Evolutionary conservation across 257 asterid genomes (phyloP).

Genomic region (Nicotiana tabacum): DNA sequence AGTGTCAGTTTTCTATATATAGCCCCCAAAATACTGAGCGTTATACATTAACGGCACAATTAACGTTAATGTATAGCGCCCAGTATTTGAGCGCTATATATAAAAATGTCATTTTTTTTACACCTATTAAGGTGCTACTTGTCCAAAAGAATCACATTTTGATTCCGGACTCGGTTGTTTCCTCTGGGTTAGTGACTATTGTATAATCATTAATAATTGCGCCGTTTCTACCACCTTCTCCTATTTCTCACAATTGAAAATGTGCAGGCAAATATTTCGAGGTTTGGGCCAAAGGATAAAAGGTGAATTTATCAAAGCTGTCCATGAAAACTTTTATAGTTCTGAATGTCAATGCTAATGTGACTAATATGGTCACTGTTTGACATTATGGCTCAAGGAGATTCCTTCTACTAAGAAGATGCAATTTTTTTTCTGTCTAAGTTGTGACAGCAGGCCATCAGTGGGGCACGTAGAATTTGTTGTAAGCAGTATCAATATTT

Average conservation of each 20-base stretch:
- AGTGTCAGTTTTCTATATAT: no score
- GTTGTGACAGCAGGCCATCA: neutral
- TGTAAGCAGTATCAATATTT: no score
- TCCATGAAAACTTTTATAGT: neutral
- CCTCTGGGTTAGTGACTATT: neutral
- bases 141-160: no score
- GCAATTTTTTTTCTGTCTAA: neutral
- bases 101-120: no score
- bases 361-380: neutral
- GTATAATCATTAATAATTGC: neutral
- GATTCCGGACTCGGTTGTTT: no score
- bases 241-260: neutral
- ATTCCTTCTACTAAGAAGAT: neutral
- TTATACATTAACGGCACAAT: no score
- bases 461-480: neutral
- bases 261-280: neutral
- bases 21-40: no score
- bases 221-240: constrained; percentile 11
- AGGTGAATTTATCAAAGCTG: neutral
- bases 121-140: no score
- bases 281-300: neutral
- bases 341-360: constrained; percentile 4
- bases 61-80: no score
- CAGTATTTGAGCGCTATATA: no score
- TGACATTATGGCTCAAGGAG: neutral